Conservation (phyloP, 768 basidiomycete genomes). For the Leucocoprinus leucothites region DNA sequence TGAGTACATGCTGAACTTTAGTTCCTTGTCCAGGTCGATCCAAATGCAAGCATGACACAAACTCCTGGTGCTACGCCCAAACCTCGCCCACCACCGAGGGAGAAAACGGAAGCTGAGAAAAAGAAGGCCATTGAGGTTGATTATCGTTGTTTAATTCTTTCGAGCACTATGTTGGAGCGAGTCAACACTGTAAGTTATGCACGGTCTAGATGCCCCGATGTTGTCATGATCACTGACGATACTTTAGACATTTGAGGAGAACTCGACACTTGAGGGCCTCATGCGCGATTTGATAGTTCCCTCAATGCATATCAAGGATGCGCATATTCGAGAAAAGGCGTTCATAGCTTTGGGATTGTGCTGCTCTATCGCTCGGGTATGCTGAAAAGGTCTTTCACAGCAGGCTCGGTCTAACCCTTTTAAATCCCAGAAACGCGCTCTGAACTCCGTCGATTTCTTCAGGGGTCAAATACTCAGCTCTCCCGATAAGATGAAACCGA, state of each 20-base stretch:
- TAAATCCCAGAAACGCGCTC: constrained; percentile 49
- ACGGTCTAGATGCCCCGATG: constrained; percentile 13
- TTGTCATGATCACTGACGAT: constrained; percentile 4
- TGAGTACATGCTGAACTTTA: not conserved
- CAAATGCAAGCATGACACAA: constrained; percentile 25
- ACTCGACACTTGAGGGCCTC: constrained; percentile 78
- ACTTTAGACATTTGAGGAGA: constrained; percentile 68
- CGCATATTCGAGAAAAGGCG: constrained; percentile 76
- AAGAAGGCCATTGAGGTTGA: constrained; percentile 34
- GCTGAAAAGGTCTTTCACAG: not conserved
- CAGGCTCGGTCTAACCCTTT: not conserved
- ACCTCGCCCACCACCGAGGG: constrained; percentile 22
- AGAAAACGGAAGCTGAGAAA: constrained; percentile 60
- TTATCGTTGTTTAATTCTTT: constrained; percentile 76
- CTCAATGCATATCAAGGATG: constrained; percentile 84
- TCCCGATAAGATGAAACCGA: constrained; percentile 72
- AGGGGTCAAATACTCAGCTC: constrained; percentile 74
- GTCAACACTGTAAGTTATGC: constrained; percentile 72
- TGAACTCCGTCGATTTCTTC: constrained; percentile 78
- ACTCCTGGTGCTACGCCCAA: constrained; percentile 22
- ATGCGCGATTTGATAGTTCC: constrained; percentile 88
- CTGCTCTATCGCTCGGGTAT: constrained; percentile 77
- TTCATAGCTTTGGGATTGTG: constrained; percentile 79
- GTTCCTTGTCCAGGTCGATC: constrained; percentile 10
- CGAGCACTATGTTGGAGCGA: constrained; percentile 86